Evolutionary conservation across 2,329 filamentous ascomycete species (phyloP), one percentile per base, ranked within the genome.

Genomic region (Penicillium sp.): DNA sequence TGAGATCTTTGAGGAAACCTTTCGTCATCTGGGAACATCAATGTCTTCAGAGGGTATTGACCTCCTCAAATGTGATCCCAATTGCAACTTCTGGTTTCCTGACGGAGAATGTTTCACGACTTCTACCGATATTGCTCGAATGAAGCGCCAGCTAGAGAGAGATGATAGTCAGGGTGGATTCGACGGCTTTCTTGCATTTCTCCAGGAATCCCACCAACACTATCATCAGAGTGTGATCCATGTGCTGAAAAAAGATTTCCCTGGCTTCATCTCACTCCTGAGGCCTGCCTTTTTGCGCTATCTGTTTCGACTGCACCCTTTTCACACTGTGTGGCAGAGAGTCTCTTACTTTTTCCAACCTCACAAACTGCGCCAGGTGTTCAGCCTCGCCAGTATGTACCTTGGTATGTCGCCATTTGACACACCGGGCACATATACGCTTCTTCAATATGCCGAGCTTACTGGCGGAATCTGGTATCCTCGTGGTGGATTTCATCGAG

Each of bases 1-100:
- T 17, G 59, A 61, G n/a, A 33, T 61, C 12, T 61, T 61, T 5
- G 59, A 61, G 19, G 59, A 61, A 24, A 61, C 55, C 5, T 61
- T 54, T 40, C 55, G 33, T 9, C 54, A 58, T 30, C 42, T 61
- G 19, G 55, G 55, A 13, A 54, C 55, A 13, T 61, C 38, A 5
- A 49, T 61, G 40, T 50, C 26, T 17, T 42, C n/a, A 37, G 55
- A 61, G 30, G 42, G 44, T 15, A 28, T 61, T 2, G 22, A 61
- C 5, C 49, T 61, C 15, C 38, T 58, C 1, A 61, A 58, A 22
- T 61, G 59, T n/a, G 59, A 58, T 17, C 59, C 55, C 1, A 61
- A 61, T 30, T 61, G 55, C 59, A 54, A 55, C 28, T 37, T 61
- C n/a, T 61, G 55, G 54, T 61, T 61, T 30, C 12, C 33, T 9